Evolutionary conservation across 148 eudicot species (phyloP).

Genomic region (Camellia granthamiana): DNA sequence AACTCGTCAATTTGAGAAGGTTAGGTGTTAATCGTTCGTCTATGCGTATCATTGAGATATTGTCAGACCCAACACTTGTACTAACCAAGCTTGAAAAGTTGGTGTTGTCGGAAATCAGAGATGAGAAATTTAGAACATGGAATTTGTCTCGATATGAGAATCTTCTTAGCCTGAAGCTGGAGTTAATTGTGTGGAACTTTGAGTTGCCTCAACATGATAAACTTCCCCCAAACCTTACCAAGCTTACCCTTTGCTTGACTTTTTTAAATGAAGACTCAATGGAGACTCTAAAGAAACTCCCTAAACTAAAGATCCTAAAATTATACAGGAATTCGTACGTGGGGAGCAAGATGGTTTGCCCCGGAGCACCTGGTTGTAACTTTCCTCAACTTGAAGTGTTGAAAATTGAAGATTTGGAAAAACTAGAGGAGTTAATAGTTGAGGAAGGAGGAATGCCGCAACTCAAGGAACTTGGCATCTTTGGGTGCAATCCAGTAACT

Average conservation of each 20-base stretch:
- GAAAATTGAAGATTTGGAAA: neutral
- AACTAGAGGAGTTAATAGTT: neutral
- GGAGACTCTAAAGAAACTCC: neutral
- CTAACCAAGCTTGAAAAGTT: neutral
- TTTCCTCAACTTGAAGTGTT: slow-evolving; percentile 15
- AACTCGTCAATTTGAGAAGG: neutral
- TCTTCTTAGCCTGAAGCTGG: neutral
- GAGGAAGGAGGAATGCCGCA: slow-evolving; percentile 2
- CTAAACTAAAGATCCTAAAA: neutral
- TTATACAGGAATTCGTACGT: neutral
- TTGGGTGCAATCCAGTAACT: neutral
- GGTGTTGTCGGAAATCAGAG: rapidly evolving
- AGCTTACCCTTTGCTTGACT: neutral
- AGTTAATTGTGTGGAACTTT: rapidly evolving
- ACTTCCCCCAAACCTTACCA: slow-evolving; percentile 15
- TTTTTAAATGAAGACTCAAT: neutral
- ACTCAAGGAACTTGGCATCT: neutral
- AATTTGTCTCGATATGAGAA: neutral
- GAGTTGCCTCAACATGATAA: neutral
- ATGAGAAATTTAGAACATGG: too few relatives aligned
- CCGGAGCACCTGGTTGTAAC: neutral
- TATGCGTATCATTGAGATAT: neutral
- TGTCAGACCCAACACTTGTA: neutral
- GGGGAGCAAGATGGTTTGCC: neutral
- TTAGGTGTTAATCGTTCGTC: neutral